Conservation (phyloP, 179 eudicot species). For the Pouteria campechiana region DNA sequence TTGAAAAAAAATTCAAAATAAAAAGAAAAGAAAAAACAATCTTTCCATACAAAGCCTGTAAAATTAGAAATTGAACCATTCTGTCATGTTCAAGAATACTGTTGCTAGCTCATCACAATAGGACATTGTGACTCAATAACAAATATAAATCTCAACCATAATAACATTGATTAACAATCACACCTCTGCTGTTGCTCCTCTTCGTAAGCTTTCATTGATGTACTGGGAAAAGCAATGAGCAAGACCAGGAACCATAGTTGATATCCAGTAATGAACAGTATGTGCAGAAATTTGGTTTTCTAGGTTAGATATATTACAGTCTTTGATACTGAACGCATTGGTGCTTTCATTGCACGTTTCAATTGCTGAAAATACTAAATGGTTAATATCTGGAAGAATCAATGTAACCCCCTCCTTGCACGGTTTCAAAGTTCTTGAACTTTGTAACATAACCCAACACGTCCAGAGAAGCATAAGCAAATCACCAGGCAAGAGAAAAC, state of each 20-base stretch:
- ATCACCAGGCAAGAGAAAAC: slow-evolving; percentile 43
- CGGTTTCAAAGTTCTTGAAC: slow-evolving; percentile 16
- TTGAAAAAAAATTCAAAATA: too few species aligned
- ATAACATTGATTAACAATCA: too few species aligned
- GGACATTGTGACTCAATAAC: background rate
- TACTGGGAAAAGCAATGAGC: slow-evolving; percentile 55
- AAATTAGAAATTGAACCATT: too few species aligned
- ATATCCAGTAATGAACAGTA: slow-evolving; percentile 56
- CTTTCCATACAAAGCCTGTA: too few species aligned
- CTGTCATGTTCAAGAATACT: too few species aligned
- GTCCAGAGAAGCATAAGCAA: slow-evolving; percentile 50
- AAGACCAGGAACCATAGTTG: slow-evolving; percentile 51
- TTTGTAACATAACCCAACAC: slow-evolving; percentile 60
- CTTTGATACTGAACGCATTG: slow-evolving; percentile 28
- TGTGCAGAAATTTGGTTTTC: slow-evolving; percentile 42
- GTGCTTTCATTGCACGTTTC: slow-evolving; percentile 32
- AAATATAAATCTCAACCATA: background rate
- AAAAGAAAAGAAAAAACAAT: too few species aligned
- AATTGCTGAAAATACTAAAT: slow-evolving; percentile 53
- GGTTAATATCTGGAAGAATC: slow-evolving; percentile 55
- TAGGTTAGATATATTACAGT: slow-evolving; percentile 16
- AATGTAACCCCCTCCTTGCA: slow-evolving; percentile 9
- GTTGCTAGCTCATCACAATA: too few species aligned
- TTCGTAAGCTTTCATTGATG: slow-evolving; percentile 34
- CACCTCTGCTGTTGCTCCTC: slow-evolving; percentile 31